Evolutionary conservation across 176 grass and related monocot species (phyloP).

Genomic region (Avena sativa): DNA sequence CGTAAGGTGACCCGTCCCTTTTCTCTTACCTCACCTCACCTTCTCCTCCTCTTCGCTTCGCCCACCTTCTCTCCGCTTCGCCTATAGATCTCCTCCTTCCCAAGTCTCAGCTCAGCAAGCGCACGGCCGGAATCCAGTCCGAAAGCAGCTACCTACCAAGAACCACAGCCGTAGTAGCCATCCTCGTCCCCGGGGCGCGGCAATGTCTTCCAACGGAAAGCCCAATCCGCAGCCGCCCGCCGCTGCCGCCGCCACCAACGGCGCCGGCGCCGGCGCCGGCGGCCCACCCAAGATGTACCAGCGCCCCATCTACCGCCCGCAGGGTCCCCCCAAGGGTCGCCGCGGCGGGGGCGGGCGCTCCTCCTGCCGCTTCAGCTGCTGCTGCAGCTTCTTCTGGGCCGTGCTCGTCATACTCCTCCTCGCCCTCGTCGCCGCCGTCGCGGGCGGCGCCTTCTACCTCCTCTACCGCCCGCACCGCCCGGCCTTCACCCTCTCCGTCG

Average conservation of each 20-base stretch:
- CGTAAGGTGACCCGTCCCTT: conserved; percentile 76
- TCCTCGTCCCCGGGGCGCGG: background rate
- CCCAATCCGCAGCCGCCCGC: conserved; percentile 66
- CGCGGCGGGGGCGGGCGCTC: conserved; percentile 61
- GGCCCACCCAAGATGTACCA: conserved; percentile 77
- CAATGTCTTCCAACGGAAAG: conserved; percentile 76
- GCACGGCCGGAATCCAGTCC: conserved; percentile 38
- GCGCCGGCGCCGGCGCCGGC: conserved; percentile 14
- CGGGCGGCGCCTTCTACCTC: conserved; percentile 80
- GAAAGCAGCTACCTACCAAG: background rate
- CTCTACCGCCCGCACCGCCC: conserved; percentile 91
- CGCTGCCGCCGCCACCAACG: conserved; percentile 34
- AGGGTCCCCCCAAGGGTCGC: conserved; percentile 52
- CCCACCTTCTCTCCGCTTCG: background rate
- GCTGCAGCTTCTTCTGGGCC: conserved; percentile 76
- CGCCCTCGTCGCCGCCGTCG: conserved; percentile 70
- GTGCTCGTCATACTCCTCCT: conserved; percentile 68
- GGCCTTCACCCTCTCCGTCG: conserved; percentile 70
- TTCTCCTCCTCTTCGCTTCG: background rate
- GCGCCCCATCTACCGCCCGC: conserved; percentile 81
- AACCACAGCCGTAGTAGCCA: background rate
- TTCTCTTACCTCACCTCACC: conserved; percentile 60
- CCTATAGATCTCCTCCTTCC: conserved; percentile 64
- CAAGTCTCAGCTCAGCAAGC: conserved; percentile 18
- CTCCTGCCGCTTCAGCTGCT: conserved; percentile 67